Evolutionary conservation across 1,284 basidiomycete species (phyloP).

Genomic region (Wallemia hederae): DNA sequence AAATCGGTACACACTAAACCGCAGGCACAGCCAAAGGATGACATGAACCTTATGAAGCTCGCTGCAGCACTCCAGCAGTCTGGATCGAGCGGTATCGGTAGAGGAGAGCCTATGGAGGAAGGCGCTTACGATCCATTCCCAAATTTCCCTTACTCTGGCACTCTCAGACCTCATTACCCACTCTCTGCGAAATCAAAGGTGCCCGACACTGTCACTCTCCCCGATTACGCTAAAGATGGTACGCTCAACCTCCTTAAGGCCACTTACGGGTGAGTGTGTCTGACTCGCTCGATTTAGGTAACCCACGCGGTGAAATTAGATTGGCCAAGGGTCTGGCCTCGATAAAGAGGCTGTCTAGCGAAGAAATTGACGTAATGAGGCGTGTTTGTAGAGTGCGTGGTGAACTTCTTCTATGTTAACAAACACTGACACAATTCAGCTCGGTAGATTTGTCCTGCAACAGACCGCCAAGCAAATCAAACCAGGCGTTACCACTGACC

Average conservation of each 20-base stretch:
- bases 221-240: conserved; percentile 51
- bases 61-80: not conserved
- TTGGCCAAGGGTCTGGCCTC: conserved; percentile 27
- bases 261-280: not conserved
- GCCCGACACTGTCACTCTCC: conserved; percentile 41
- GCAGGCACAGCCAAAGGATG: conserved; percentile 11
- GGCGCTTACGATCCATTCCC: conserved; percentile 45
- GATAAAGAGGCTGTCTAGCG: conserved; percentile 29
- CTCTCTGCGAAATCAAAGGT: conserved; percentile 35
- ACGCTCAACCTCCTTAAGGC: conserved; percentile 10
- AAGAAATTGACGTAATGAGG: conserved; percentile 52
- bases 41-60: not conserved
- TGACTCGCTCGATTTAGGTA: conserved; percentile 4
- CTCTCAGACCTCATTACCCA: conserved; percentile 41
- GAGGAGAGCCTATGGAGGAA: not conserved
- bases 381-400: conserved; percentile 34
- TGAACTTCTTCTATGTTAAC: not conserved
- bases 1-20: conserved; percentile 38
- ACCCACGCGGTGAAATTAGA: conserved; percentile 29
- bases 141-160: conserved; percentile 34
- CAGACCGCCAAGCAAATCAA: conserved; percentile 52
- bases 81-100: conserved; percentile 17
- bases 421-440: conserved; percentile 20
- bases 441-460: conserved; percentile 71
- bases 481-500: conserved; percentile 83